Conservation (phyloP, 805 yeast genomes). For the Yarrowia sp. region DNA sequence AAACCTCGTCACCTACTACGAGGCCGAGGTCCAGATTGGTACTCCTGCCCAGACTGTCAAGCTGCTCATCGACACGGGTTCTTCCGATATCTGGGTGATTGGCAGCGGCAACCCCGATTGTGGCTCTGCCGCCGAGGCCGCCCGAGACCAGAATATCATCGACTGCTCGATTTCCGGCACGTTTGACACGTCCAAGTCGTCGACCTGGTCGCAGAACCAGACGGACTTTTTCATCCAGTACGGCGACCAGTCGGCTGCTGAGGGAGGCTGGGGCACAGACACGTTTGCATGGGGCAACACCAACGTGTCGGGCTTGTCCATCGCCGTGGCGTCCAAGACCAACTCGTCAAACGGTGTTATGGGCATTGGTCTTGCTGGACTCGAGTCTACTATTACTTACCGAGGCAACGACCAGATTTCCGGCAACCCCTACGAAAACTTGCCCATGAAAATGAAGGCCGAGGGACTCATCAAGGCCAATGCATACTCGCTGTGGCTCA, state of each 20-base stretch:
- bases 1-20: constrained; percentile 29
- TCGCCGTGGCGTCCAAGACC: constrained; percentile 71
- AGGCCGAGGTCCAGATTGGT: constrained; percentile 45
- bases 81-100: constrained; percentile 62
- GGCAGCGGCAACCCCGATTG: constrained; percentile 22
- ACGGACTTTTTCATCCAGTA: constrained; percentile 36
- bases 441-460: constrained; percentile 58
- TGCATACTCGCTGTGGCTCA: constrained; percentile 51
- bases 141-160: background rate
- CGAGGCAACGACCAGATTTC: constrained; percentile 29
- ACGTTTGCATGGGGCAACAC: constrained; percentile 51
- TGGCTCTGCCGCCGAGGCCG: background rate
- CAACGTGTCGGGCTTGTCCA: constrained; percentile 51
- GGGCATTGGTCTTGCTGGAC: constrained; percentile 41
- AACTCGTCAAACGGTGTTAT: constrained; percentile 58
- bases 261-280: constrained; percentile 66
- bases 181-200: constrained; percentile 38
- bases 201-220: constrained; percentile 32
- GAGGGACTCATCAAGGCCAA: constrained; percentile 45
- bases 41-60: constrained; percentile 52
- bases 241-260: constrained; percentile 50
- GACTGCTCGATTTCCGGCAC: constrained; percentile 36
- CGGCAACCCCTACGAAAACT: constrained; percentile 50
- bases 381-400: constrained; percentile 36
- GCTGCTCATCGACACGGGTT: constrained; percentile 65